Conservation (phyloP, 2,329 filamentous ascomycete species). For the Pseudopyrenochaeta lycopersici region DNA sequence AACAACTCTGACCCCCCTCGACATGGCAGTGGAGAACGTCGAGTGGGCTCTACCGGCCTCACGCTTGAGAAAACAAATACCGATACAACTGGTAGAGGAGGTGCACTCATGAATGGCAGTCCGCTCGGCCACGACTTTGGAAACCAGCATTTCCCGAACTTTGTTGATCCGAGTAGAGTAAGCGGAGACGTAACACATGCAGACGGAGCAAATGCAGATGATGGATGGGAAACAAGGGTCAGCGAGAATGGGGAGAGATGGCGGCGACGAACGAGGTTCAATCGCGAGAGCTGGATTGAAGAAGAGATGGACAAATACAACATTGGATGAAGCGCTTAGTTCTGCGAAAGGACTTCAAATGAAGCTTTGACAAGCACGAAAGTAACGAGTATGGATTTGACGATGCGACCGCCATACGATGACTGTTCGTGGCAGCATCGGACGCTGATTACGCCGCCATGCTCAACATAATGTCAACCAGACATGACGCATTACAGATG, state of each 20-base stretch:
- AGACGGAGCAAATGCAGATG: constrained; percentile 5
- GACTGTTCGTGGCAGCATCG: too few relatives aligned
- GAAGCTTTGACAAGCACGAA: too few relatives aligned
- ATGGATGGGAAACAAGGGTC: constrained; percentile 22
- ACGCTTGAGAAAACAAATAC: constrained; percentile 29
- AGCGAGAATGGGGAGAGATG: constrained; percentile 29
- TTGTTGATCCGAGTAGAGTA: constrained; percentile 35
- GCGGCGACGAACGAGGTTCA: constrained; percentile 24
- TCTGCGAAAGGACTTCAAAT: too few relatives aligned
- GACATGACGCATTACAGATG: background rate
- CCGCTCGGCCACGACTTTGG: constrained; percentile 12
- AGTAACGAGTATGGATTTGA: too few relatives aligned
- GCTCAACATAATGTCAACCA: background rate
- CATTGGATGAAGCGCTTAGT: constrained; percentile 29
- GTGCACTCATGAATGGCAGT: constrained; percentile 6
- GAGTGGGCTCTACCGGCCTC: constrained; percentile 16
- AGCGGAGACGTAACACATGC: constrained; percentile 36
- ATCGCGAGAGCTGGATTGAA: constrained; percentile 41
- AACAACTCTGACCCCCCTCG: constrained; percentile 16
- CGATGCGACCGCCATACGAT: too few relatives aligned
- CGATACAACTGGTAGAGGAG: constrained; percentile 7
- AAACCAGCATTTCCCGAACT: constrained; percentile 33
- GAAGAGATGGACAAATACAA: constrained; percentile 47
- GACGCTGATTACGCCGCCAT: background rate
- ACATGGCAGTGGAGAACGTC: constrained; percentile 10